Evolutionary conservation across 805 yeast genomes (phyloP), one percentile per base, ranked within the genome.

Genomic region (Monosporozyma servazzii): DNA sequence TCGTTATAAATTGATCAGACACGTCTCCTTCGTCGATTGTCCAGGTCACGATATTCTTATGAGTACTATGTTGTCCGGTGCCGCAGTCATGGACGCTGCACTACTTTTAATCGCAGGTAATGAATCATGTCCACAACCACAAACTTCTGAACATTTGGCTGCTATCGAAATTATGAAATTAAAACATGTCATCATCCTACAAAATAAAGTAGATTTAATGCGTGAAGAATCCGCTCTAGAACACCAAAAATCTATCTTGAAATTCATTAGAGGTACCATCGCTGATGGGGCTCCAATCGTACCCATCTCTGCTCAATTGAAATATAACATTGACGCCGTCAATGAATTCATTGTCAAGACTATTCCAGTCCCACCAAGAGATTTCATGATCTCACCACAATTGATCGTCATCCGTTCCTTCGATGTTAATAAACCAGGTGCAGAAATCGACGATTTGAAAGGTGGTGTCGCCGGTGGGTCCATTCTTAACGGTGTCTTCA

Each of bases 381-480:
- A 93, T 73, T 90, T 95, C 72, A 71, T 82, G 58, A 95, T 96
- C 42, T 82, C 89, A 53, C 99, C 99, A 63, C 83, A 95, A 66
- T 81, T 93, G 64, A 93, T 93, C 69, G 98, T 93, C 52, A 95
- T 93, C 65, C 86, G 99, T 76, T 91, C 98, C 33, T 93, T 93
- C 70, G 99, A 93, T 72, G 99, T 93, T 58, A 93, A 93, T 76
- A 90, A 88, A 74, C 99, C 99, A 54, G 99, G 99, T 75, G 83
- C 96, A 44, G 97, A 90, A 73, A 88, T 95, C 60, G 90, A 86
- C 59, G 98, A 91, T 63, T 80, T 93, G 70, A 90, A 90, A 75
- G 99, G 99, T 66, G 99, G 99, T 82, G 98, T 93, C 69, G 99
- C 99, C 45, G 99, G 99, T 77, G 99, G 99, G 61, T 88, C 96